These are phyloP conservation scores for Leucoagaricus sp. DNA, from an alignment of 1,284 basidiomycete genomes.

Conservation along the genomic window DNA sequence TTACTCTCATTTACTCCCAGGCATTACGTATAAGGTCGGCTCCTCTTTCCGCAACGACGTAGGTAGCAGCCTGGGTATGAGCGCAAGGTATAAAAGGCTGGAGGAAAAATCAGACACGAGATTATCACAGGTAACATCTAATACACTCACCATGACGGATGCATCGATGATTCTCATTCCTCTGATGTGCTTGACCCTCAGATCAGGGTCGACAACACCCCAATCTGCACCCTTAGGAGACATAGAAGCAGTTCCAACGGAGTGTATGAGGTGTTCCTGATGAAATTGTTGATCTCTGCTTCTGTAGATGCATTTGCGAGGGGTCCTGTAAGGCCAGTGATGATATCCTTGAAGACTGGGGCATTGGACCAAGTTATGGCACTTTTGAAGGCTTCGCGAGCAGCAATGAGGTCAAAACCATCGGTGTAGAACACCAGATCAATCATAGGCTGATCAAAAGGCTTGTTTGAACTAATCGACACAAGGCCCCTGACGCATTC, in stretches of 20 bases:
- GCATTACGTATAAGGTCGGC: too few relatives aligned
- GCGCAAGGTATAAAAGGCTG: too few relatives aligned
- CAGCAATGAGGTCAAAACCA: background rate
- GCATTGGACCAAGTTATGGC: background rate
- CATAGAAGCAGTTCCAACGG: background rate
- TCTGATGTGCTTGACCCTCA: background rate
- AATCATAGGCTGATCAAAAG: background rate
- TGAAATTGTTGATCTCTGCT: background rate
- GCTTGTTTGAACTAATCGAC: background rate
- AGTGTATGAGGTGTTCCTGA: background rate
- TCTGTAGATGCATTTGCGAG: background rate
- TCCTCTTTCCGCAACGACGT: too few relatives aligned
- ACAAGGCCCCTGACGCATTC: slow-evolving; percentile 24
- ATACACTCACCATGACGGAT: background rate
- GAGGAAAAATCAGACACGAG: too few relatives aligned
- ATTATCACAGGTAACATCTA: too few relatives aligned
- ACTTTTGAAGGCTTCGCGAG: background rate
- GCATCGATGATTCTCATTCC: background rate
- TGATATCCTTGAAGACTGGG: background rate
- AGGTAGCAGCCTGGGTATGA: too few relatives aligned
- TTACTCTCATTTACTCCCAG: too few relatives aligned
- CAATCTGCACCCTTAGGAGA: background rate
- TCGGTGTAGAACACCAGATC: background rate
- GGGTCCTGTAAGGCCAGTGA: background rate
- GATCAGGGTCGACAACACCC: background rate